Conservation (phyloP, 306 rosid species). For the Castanospermum australe region DNA sequence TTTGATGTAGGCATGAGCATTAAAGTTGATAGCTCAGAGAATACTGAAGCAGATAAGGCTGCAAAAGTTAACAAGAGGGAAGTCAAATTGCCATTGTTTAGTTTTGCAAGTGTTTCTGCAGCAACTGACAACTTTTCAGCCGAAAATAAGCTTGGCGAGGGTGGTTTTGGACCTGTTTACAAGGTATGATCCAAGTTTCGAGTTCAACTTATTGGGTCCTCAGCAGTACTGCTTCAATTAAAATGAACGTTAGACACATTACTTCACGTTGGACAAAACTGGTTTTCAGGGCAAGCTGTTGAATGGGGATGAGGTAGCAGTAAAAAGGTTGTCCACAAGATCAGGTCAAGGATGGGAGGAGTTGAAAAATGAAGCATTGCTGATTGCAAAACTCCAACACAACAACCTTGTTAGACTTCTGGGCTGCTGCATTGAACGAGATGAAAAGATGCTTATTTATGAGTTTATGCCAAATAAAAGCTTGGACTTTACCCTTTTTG, state of each 20-base stretch:
- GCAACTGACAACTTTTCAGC: constrained; percentile 17
- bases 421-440: constrained; percentile 22
- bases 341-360: constrained; percentile 34
- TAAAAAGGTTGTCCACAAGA: constrained; percentile 19
- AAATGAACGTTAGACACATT: not conserved
- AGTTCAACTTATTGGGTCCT: not conserved
- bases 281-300: not conserved
- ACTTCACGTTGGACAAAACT: not conserved
- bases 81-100: constrained; percentile 21
- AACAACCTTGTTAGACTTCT: constrained; percentile 23
- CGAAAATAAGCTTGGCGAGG: constrained; percentile 30
- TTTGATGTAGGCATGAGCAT: constrained; percentile 6
- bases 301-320: constrained; percentile 25
- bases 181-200: not conserved
- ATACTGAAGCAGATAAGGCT: not conserved
- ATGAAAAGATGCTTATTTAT: constrained; percentile 24
- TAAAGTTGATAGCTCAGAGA: not conserved
- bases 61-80: not conserved
- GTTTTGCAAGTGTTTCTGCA: constrained; percentile 13
- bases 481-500: constrained; percentile 22
- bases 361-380: constrained; percentile 12
- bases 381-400: constrained; percentile 30
- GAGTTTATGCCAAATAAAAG: constrained; percentile 24
- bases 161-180: constrained; percentile 31
- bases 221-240: not conserved